Evolutionary conservation across 2,329 filamentous ascomycete species (phyloP).

Genomic region (Cladosporium oxysporum): DNA sequence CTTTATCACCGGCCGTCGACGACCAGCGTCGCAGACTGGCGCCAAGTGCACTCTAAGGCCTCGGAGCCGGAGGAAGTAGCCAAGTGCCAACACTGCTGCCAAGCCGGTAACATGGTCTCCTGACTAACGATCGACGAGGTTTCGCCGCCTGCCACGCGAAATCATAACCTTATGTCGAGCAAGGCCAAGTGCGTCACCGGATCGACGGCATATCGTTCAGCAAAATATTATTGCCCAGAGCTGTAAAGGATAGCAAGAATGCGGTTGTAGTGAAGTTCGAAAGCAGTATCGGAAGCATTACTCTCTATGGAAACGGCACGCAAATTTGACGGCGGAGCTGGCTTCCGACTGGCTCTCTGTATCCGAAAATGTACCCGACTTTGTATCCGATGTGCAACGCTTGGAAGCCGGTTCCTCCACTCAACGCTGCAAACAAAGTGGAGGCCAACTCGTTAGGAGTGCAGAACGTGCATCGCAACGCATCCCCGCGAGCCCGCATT

Average conservation of each 20-base stretch:
- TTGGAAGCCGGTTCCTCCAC: conserved; percentile 5
- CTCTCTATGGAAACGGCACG: neutral
- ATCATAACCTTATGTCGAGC: neutral
- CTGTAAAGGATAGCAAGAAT: neutral
- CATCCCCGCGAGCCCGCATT: neutral
- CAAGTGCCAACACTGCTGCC: conserved; percentile 5
- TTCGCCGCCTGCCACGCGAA: conserved; percentile 2
- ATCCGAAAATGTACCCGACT: neutral
- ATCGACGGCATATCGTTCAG: neutral
- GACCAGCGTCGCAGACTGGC: conserved; percentile 1
- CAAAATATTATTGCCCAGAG: neutral
- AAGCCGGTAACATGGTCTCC: neutral
- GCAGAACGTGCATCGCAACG: neutral
- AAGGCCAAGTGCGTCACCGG: neutral
- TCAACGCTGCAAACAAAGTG: neutral
- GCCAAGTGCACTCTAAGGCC: conserved; percentile 11
- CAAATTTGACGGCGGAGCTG: neutral
- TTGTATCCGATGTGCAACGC: neutral
- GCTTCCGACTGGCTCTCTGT: neutral
- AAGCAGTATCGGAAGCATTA: neutral
- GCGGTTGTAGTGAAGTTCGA: neutral
- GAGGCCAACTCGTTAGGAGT: neutral
- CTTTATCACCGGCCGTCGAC: conserved; percentile 8
- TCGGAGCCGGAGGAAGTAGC: conserved; percentile 4
- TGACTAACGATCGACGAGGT: conserved; percentile 10